Percentiles rank a stretch among this genome's conserved stretches.
These are phyloP conservation scores for Poterioochromonas sp. DNA, from an alignment of 352 stramenopile species.

Conservation along the genomic window DNA sequence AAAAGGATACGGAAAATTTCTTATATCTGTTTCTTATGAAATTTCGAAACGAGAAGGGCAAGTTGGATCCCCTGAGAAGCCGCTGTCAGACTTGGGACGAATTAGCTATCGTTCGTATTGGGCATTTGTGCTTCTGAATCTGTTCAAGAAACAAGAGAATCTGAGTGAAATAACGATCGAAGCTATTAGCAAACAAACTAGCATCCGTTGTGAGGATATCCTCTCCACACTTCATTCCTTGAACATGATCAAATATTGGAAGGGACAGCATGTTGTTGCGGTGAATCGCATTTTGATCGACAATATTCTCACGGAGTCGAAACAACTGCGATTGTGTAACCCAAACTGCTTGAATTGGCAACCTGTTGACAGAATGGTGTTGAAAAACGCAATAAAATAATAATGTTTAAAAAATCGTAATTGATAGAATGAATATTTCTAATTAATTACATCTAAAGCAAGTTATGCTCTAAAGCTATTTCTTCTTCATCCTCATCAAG, in stretches of 20 bases:
- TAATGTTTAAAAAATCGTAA: too few relatives aligned
- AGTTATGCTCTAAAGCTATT: slow-evolving; percentile 62
- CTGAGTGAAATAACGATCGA: slow-evolving; percentile 67
- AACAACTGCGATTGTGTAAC: slow-evolving; percentile 45
- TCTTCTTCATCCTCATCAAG: slow-evolving; percentile 63
- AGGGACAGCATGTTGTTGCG: slow-evolving; percentile 94
- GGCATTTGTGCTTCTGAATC: slow-evolving; percentile 85
- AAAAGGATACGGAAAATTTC: slow-evolving; percentile 95
- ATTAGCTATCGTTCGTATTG: slow-evolving; percentile 97
- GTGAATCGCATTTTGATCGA: slow-evolving; percentile 82
- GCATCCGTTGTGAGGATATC: slow-evolving; percentile 94
- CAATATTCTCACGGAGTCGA: slow-evolving; percentile 52
- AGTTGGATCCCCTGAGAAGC: slow-evolving; percentile 95
- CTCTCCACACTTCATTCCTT: slow-evolving; percentile 93
- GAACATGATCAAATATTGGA: slow-evolving; percentile 98
- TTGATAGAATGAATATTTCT: too few relatives aligned
- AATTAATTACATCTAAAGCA: too few relatives aligned
- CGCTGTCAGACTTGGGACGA: slow-evolving; percentile 94
- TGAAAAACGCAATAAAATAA: neutral
- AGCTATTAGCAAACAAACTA: slow-evolving; percentile 79
- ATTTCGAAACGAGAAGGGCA: slow-evolving; percentile 95
- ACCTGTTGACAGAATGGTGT: neutral
- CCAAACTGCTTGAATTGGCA: slow-evolving; percentile 45
- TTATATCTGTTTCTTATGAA: slow-evolving; percentile 98
- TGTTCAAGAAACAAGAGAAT: slow-evolving; percentile 60